These are phyloP conservation scores for Ophiorrhiza pumila DNA, from an alignment of 257 asterid genomes.

Conservation along the genomic window DNA sequence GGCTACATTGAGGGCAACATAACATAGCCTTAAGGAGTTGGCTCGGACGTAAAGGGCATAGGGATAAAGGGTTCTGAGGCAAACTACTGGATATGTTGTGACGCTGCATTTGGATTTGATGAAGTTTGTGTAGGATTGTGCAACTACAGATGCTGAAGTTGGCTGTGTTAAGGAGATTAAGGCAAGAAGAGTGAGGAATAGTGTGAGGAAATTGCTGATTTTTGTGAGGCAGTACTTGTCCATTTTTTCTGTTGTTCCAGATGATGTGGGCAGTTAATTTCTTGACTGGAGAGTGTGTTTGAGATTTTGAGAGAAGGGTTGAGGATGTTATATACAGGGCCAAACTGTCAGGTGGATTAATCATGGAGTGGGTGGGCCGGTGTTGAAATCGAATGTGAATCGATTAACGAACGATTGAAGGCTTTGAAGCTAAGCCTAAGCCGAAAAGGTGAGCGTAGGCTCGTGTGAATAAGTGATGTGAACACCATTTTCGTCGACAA, in stretches of 20 bases:
- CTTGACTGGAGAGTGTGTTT: background rate
- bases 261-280: background rate
- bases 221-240: background rate
- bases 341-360: background rate
- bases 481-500: background rate
- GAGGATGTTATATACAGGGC: constrained; percentile 10
- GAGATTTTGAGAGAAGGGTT: background rate
- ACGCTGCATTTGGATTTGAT: constrained; percentile 40
- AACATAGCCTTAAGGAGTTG: constrained; percentile 44
- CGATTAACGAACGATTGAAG: background rate
- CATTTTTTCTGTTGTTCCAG: constrained; percentile 7
- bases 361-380: too few species aligned
- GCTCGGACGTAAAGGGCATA: constrained; percentile 44
- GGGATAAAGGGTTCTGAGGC: constrained; percentile 53
- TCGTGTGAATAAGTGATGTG: background rate
- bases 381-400: background rate
- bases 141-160: constrained; percentile 14
- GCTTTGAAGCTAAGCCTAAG: too few species aligned
- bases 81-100: constrained; percentile 49
- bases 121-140: constrained; percentile 28
- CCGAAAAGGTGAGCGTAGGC: background rate
- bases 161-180: constrained; percentile 13
- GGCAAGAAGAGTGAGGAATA: constrained; percentile 10
- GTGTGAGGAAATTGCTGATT: background rate
- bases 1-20: constrained; percentile 49